A percentile compares a stretch with the other conserved stretches of the same genome.
Evolutionary conservation across 805 yeast species (phyloP).

Genomic region (Starmerella khaoyaiensis): DNA sequence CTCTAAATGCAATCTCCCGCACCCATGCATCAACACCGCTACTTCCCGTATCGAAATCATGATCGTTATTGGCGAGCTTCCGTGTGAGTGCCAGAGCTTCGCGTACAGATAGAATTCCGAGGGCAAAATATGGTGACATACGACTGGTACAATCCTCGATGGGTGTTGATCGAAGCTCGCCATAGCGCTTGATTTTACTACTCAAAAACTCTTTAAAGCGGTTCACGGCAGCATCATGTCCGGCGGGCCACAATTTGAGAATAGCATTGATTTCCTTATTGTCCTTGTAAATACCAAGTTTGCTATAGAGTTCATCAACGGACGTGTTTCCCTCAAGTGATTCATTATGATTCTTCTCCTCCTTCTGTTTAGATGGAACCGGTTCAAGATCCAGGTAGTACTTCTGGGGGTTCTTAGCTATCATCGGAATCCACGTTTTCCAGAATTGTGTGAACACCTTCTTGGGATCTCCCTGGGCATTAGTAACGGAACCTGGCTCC

Average conservation of each 20-base stretch:
- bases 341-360: not conserved
- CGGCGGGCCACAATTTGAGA: slow-evolving; percentile 24
- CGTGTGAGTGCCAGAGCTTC: slow-evolving; percentile 23
- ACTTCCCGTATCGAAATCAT: slow-evolving; percentile 19
- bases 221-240: slow-evolving; percentile 29
- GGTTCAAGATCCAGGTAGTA: slow-evolving; percentile 2
- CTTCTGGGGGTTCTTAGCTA: slow-evolving; percentile 20
- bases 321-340: not conserved
- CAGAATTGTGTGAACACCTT: slow-evolving; percentile 38
- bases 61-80: slow-evolving; percentile 20
- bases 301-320: slow-evolving; percentile 7
- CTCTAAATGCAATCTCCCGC: slow-evolving; percentile 48
- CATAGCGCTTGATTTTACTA: slow-evolving; percentile 27
- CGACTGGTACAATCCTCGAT: slow-evolving; percentile 30
- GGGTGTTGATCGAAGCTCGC: slow-evolving; percentile 27
- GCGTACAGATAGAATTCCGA: slow-evolving; percentile 35
- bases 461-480: slow-evolving; percentile 31
- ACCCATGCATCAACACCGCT: slow-evolving; percentile 35
- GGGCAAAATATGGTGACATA: slow-evolving; percentile 36
- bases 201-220: slow-evolving; percentile 15
- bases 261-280: not conserved
- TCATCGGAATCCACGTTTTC: slow-evolving; percentile 29
- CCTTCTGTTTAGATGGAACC: slow-evolving; percentile 1
- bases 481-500: slow-evolving; percentile 30
- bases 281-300: slow-evolving; percentile 2